Base-by-base conservation (phyloP, 108 stramenopile genomes). In the Nannochloropsis gaditana region DNA sequence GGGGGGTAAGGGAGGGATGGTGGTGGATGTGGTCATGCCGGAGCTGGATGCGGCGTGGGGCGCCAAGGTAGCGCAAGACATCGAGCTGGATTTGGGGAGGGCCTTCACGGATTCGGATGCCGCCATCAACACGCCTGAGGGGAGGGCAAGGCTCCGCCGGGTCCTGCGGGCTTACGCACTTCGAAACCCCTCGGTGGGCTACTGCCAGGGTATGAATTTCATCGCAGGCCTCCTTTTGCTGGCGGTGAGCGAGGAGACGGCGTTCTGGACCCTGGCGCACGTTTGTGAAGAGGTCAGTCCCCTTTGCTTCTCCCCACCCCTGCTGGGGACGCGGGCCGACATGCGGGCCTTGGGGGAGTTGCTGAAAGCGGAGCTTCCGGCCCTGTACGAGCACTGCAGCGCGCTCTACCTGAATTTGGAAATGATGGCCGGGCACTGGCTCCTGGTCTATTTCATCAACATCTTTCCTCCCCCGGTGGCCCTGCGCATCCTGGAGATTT, bases 201-300 rank as follows among this genome's bases (percentile, higher is more conserved):
- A 90, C 84, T 90, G 90, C 82, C 90, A 90, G 82, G 87, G 87
- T 82, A 45, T 90, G 79, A 90, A 90, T 81, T 90, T 90, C 44
- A 85, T 90, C n/a, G 87, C 90, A 11, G 90, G 88, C 42, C 83
- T 89, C 84, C 43, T 90, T 31, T 43, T 90, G 43, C 80, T 73
- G 80, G 80, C 81, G 85, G 45, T 81, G 85, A 44, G 44, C 5
- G 85, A 85, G 44, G 85, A 85, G 80, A 45, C 80, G 9, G 85
- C 85, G 2, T 85, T 85, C 44, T 85, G 85, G 85, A 17, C 45
- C 80, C 85, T 85, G 44, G 83, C 43, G 43, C 43, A 21, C 17
- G n/a, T 44, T 11, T 43, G 42, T 5, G 83, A 83, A 42, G 44
- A 44, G 11, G 43, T 45, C 43, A 45, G n/a, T 21, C 43, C 83